Percentiles rank a stretch among this genome's conserved stretches.
Conservation (phyloP, 805 yeast genomes). For the Lachancea mirantina region DNA sequence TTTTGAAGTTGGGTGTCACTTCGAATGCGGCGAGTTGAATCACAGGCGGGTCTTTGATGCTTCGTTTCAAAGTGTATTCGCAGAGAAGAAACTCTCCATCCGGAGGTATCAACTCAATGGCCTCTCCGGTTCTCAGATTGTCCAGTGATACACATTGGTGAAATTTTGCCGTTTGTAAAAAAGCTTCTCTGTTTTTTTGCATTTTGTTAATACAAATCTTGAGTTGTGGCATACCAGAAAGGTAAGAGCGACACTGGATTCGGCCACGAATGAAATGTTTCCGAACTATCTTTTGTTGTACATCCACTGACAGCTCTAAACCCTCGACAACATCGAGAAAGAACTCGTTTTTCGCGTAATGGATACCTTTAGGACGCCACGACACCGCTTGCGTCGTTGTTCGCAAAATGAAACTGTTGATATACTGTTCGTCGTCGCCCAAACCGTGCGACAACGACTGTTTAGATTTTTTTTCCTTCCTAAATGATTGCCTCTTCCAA, state of each 20-base stretch:
- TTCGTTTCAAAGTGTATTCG: constrained; percentile 31
- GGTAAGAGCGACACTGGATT: constrained; percentile 62
- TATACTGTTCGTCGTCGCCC: constrained; percentile 30
- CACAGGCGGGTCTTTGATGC: constrained; percentile 34
- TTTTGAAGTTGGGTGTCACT: constrained; percentile 14
- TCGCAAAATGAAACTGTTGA: constrained; percentile 67
- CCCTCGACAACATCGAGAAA: constrained; percentile 80
- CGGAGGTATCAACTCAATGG: constrained; percentile 76
- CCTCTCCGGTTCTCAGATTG: constrained; percentile 43
- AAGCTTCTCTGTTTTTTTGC: constrained; percentile 35
- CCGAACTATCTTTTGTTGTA: constrained; percentile 50
- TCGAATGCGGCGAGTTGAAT: constrained; percentile 27
- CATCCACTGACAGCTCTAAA: constrained; percentile 60
- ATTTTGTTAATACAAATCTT: constrained; percentile 70
- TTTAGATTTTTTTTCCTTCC: constrained; percentile 4
- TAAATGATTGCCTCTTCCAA: too few relatives aligned
- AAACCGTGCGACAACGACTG: constrained; percentile 2
- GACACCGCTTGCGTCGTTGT: constrained; percentile 73
- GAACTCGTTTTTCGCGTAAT: constrained; percentile 82
- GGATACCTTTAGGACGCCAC: constrained; percentile 90
- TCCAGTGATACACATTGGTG: constrained; percentile 83
- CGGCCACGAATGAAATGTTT: constrained; percentile 67
- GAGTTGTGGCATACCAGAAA: constrained; percentile 86
- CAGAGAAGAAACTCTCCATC: constrained; percentile 73
- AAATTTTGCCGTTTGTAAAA: constrained; percentile 64